Evolutionary conservation across 2,329 filamentous ascomycete species (phyloP).

Genomic region (Leptographium lundbergii): DNA sequence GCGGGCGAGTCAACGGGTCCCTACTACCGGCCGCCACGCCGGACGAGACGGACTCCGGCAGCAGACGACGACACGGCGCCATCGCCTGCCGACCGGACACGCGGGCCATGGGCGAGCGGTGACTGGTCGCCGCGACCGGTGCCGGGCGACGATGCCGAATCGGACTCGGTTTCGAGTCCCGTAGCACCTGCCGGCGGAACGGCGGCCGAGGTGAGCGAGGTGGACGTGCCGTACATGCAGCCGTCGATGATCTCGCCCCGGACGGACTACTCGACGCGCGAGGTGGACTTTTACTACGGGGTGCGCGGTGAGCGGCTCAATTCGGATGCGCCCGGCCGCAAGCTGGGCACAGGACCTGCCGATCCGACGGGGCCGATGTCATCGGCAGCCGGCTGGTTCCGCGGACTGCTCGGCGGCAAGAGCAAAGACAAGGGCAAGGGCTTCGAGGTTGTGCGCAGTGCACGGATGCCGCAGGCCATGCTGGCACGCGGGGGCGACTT

Average conservation of each 20-base stretch:
- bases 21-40: constrained; percentile 77
- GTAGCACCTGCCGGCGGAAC: neutral
- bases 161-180: constrained; percentile 8
- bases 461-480: constrained; percentile 71
- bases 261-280: constrained; percentile 82
- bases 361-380: constrained; percentile 88
- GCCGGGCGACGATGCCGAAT: neutral
- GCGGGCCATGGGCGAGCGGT: constrained; percentile 23
- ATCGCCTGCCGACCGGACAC: constrained; percentile 21
- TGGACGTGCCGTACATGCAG: neutral
- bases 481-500: constrained; percentile 40
- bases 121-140: constrained; percentile 19
- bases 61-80: constrained; percentile 37
- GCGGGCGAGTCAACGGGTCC: constrained; percentile 52
- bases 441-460: constrained; percentile 89
- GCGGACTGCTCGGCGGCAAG: constrained; percentile 65
- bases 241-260: constrained; percentile 36
- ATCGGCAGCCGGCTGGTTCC: constrained; percentile 82
- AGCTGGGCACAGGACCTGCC: constrained; percentile 83
- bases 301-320: constrained; percentile 79
- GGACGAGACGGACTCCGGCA: constrained; percentile 29
- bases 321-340: constrained; percentile 67
- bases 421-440: constrained; percentile 92
- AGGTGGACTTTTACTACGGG: constrained; percentile 95
- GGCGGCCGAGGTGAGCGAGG: neutral